Conservation (phyloP, 2,329 filamentous ascomycete genomes). For the Xylariaceae sp. region DNA sequence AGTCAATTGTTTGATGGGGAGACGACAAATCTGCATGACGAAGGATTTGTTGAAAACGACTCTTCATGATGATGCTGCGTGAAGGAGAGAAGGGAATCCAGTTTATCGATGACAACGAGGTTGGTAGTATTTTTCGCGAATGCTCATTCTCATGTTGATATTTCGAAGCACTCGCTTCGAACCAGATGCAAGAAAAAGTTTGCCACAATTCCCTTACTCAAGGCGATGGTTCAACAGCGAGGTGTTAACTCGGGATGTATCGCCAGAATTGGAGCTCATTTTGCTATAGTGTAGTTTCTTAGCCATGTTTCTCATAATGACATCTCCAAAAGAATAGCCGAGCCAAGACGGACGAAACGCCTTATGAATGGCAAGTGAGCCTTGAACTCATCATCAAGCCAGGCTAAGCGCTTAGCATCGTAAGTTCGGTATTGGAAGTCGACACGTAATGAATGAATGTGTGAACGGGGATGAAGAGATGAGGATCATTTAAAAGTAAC, state of each 20-base stretch:
- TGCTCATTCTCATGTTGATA: not conserved
- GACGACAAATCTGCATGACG: too few species aligned
- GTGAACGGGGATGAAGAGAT: not conserved
- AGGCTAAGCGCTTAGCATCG: slow-evolving; percentile 9
- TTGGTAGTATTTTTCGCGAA: not conserved
- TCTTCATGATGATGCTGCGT: not conserved
- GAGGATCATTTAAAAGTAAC: slow-evolving; percentile 9
- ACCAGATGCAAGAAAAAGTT: not conserved
- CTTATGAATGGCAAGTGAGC: not conserved
- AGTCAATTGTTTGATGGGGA: too few species aligned
- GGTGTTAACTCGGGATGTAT: too few species aligned
- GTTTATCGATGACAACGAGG: not conserved
- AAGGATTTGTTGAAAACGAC: not conserved
- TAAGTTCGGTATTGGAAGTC: not conserved
- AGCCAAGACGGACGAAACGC: not conserved
- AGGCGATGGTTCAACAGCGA: too few species aligned
- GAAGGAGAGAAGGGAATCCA: not conserved
- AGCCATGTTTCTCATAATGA: too few species aligned
- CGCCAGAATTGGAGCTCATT: too few species aligned
- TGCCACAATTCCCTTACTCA: not conserved
- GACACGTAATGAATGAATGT: not conserved
- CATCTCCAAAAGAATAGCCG: too few species aligned
- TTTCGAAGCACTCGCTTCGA: not conserved
- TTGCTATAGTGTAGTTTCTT: too few species aligned
- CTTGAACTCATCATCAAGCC: not conserved